Conservation (phyloP, 257 asterid genomes). For the Jasminum sambac region DNA sequence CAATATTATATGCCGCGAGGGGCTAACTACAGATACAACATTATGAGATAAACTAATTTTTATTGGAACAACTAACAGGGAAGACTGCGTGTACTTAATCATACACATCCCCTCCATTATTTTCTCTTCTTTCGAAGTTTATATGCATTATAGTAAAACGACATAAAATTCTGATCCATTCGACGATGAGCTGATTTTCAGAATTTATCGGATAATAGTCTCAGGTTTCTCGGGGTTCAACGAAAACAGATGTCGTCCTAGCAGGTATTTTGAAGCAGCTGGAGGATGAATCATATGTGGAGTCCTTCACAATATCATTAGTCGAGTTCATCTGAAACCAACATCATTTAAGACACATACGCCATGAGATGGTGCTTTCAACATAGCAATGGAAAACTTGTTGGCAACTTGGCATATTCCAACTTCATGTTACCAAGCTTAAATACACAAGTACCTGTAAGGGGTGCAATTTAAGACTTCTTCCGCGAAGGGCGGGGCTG, state of each 20-base stretch:
- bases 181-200: background rate
- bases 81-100: too few species aligned
- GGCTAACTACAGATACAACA: too few species aligned
- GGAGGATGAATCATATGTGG: slow-evolving; percentile 58
- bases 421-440: background rate
- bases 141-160: background rate
- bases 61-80: too few species aligned
- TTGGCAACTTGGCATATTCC: slow-evolving; percentile 2
- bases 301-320: slow-evolving; percentile 62
- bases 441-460: slow-evolving; percentile 52
- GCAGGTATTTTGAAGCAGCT: slow-evolving; percentile 73
- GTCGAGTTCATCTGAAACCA: slow-evolving; percentile 59
- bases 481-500: slow-evolving; percentile 53
- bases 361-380: background rate
- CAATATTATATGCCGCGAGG: too few species aligned
- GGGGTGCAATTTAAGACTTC: slow-evolving; percentile 72
- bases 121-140: background rate
- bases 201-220: background rate
- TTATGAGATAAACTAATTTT: too few species aligned
- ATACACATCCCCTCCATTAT: too few species aligned
- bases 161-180: background rate
- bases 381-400: background rate
- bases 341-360: slow-evolving; percentile 10
- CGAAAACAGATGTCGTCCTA: slow-evolving; percentile 77
- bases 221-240: slow-evolving; percentile 46